Evolutionary conservation across 2,329 filamentous ascomycete genomes (phyloP).

Genomic region (Truncatella angustata): DNA sequence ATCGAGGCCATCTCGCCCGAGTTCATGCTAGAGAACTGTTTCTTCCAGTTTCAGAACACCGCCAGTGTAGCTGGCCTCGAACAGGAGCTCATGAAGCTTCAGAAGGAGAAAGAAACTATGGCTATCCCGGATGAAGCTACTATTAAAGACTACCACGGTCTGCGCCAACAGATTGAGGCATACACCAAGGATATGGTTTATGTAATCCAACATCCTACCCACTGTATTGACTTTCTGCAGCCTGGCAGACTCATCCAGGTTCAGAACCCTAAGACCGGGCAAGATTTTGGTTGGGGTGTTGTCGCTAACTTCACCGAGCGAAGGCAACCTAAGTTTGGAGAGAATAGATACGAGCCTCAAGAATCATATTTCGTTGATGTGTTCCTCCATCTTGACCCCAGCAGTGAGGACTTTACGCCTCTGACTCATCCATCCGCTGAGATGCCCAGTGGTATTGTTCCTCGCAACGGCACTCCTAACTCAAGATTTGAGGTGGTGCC

Average conservation of each 20-base stretch:
- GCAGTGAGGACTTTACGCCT: conserved; percentile 43
- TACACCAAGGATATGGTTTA: conserved; percentile 87
- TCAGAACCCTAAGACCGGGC: conserved; percentile 64
- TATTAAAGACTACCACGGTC: conserved; percentile 91
- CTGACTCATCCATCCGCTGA: conserved; percentile 36
- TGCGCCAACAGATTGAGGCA: conserved; percentile 78
- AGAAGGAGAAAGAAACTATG: conserved; percentile 70
- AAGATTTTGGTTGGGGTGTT: conserved; percentile 94
- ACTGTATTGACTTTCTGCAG: conserved; percentile 82
- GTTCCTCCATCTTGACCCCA: conserved; percentile 60
- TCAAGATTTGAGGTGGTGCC: conserved; percentile 80
- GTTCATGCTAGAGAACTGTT: conserved; percentile 97
- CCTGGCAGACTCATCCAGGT: conserved; percentile 85
- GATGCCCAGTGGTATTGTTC: conserved; percentile 63
- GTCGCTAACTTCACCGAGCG: conserved; percentile 72
- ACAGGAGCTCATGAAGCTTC: conserved; percentile 75
- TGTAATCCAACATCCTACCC: conserved; percentile 88
- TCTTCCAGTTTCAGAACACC: conserved; percentile 97
- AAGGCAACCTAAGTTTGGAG: conserved; percentile 62
- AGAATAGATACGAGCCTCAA: conserved; percentile 69
- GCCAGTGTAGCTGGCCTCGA: conserved; percentile 82
- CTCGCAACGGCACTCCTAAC: conserved; percentile 60
- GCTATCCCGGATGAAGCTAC: conserved; percentile 81
- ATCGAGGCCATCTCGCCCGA: conserved; percentile 99
- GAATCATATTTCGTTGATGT: conserved; percentile 83